Percentiles rank a stretch among this genome's conserved stretches.
These are phyloP conservation scores for Globisporangium parvum DNA, from an alignment of 352 stramenopile species.

Conservation along the genomic window DNA sequence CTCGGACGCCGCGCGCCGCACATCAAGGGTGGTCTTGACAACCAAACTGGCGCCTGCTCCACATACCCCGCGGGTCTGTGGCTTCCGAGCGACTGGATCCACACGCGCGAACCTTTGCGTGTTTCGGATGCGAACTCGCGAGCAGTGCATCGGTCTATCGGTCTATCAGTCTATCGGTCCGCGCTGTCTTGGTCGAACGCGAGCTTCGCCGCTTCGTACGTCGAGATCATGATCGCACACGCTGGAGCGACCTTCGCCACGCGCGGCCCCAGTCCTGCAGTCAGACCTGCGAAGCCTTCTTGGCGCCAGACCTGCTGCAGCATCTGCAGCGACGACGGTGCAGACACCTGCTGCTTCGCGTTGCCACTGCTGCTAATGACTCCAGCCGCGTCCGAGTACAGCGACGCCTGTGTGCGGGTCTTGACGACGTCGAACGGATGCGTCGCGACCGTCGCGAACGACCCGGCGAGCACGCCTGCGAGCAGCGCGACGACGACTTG, in stretches of 20 bases:
- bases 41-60: no score
- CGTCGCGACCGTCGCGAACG: constrained; percentile 86
- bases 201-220: constrained; percentile 66
- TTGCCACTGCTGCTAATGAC: background rate
- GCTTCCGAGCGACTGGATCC: no score
- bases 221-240: constrained; percentile 78
- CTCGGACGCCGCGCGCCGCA: no score
- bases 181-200: constrained; percentile 21
- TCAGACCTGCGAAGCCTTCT: constrained; percentile 40
- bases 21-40: no score
- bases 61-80: no score
- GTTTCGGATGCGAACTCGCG: background rate
- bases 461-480: constrained; percentile 70
- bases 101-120: no score
- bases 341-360: background rate
- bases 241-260: constrained; percentile 68
- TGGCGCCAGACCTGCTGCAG: constrained; percentile 36
- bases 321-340: constrained; percentile 32
- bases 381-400: constrained; percentile 29
- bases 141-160: background rate
- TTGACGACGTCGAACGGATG: constrained; percentile 96
- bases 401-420: constrained; percentile 75
- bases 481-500: constrained; percentile 71
- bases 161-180: no score
- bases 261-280: constrained; percentile 41